These are phyloP conservation scores for Pseudoturritis turrita DNA, from an alignment of 345 rosid genomes.

Conservation along the genomic window DNA sequence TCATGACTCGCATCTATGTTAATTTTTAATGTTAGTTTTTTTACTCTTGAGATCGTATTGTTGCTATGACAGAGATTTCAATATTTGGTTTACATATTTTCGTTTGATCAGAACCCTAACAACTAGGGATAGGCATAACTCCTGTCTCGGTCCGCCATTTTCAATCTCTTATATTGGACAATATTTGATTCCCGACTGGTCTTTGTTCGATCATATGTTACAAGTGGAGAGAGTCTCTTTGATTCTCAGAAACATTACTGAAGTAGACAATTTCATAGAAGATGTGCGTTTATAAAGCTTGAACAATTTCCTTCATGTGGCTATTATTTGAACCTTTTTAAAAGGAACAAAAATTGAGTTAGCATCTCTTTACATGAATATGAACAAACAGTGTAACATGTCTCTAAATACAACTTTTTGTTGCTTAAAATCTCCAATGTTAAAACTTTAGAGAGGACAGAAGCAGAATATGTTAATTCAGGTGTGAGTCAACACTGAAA, in stretches of 20 bases:
- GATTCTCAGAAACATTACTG: too few species aligned
- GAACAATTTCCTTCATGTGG: not conserved
- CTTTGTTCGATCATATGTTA: too few species aligned
- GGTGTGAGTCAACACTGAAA: not conserved
- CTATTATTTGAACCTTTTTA: not conserved
- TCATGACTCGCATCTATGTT: not conserved
- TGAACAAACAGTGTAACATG: not conserved
- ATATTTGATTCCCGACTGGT: too few species aligned
- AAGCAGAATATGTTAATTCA: not conserved
- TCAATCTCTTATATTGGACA: too few species aligned
- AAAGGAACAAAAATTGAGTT: not conserved
- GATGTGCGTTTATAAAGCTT: too few species aligned
- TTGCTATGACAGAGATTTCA: not conserved
- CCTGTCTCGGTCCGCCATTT: too few species aligned
- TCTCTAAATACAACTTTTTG: not conserved
- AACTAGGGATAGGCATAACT: too few species aligned
- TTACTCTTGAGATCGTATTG: not conserved
- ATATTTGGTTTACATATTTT: not conserved
- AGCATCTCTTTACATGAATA: not conserved
- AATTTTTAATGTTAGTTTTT: not conserved
- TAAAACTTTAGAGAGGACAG: not conserved
- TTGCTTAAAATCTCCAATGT: not conserved
- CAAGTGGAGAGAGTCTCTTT: too few species aligned
- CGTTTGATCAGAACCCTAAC: not conserved
- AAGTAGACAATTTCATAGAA: too few species aligned